Evolutionary conservation across 2,329 filamentous ascomycete species (phyloP), one percentile per base, ranked within the genome.

Genomic region (Parascedosporium putredinis): DNA sequence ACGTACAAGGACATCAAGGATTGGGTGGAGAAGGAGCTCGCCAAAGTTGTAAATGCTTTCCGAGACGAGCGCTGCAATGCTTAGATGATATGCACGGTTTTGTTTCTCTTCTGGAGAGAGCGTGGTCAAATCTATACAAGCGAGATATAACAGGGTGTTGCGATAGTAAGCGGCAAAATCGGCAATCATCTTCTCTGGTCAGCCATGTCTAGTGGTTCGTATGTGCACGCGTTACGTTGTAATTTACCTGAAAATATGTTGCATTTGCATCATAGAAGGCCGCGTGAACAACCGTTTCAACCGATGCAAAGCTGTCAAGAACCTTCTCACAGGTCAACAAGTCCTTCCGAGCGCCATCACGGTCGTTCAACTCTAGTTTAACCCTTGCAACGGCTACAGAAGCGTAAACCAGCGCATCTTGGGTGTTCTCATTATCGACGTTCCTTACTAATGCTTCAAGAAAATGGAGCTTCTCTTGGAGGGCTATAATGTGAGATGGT

Each of bases 21-120:
- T 95, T 3, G 93, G 93, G 66, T 98, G 93, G 57, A 98, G 79
- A 27, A 98, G 81, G n/a, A 98, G 83, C 74, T 98, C 93, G 66
- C 93, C 93, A 60, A 98, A 98, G 74, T 98, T 98, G 80, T 98
- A 97, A 71, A 97, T 98, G 60, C 82, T 88, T 61, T 91, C 87
- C 47, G 90, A 96, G 34, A 96, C 86, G 7, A 98, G 78, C 8
- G 93, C 93, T 24, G 93, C 89, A 49, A 97, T 84, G 62, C 86
- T 86, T 54, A 98, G 83, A 65, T 96, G 89, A 70, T 95, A 95
- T 42, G 93, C 93, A 59, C 91, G 83, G 52, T 78, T 78, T 64
- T 84, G 83, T 59, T 87, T 84, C 66, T 98, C 90, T 50, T 78
- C 73, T 49, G 81, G 71, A 40, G 83, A 76, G 51, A 98, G 75